Conservation (phyloP, 768 basidiomycete genomes). For the Mycena rosella region DNA sequence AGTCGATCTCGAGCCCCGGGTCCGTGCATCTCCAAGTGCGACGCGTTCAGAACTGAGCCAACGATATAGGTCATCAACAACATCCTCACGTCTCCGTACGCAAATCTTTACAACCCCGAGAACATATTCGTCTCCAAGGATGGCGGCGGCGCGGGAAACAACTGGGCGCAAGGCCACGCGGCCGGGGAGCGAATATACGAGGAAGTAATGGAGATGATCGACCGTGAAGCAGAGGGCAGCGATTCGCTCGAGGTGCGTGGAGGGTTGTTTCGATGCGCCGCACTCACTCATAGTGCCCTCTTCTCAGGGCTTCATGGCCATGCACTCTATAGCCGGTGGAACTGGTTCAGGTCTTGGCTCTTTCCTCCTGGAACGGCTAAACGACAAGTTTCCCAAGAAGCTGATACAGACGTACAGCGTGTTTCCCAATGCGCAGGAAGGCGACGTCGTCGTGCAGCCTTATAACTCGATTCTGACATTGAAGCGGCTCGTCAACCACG, state of each 20-base stretch:
- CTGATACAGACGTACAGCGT: conserved; percentile 99
- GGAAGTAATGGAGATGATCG: conserved; percentile 99
- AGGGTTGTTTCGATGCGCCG: neutral
- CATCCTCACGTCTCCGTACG: conserved; percentile 90
- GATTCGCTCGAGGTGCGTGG: conserved; percentile 90
- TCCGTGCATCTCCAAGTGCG: conserved; percentile 53
- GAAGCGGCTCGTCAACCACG: conserved; percentile 94
- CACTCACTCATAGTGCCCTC: neutral
- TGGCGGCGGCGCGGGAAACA: conserved; percentile 99
- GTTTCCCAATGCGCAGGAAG: conserved; percentile 93
- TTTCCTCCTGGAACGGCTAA: conserved; percentile 95
- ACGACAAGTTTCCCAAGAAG: conserved; percentile 99
- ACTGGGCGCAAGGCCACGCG: conserved; percentile 96
- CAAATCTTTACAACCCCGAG: conserved; percentile 95
- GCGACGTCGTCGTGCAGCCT: conserved; percentile 98
- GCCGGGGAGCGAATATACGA: conserved; percentile 94
- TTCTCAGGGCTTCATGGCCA: conserved; percentile 95
- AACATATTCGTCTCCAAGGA: conserved; percentile 97
- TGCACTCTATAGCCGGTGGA: conserved; percentile 99
- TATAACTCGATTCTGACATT: conserved; percentile 96
- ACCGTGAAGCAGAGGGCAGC: conserved; percentile 97
- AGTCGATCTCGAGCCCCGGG: conserved; percentile 96
- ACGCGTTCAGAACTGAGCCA: conserved; percentile 28
- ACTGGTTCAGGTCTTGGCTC: conserved; percentile 99
- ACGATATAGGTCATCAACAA: conserved; percentile 89